Base-by-base conservation (phyloP, 75 land plant genomes). In the Cupressus sempervirens region DNA sequence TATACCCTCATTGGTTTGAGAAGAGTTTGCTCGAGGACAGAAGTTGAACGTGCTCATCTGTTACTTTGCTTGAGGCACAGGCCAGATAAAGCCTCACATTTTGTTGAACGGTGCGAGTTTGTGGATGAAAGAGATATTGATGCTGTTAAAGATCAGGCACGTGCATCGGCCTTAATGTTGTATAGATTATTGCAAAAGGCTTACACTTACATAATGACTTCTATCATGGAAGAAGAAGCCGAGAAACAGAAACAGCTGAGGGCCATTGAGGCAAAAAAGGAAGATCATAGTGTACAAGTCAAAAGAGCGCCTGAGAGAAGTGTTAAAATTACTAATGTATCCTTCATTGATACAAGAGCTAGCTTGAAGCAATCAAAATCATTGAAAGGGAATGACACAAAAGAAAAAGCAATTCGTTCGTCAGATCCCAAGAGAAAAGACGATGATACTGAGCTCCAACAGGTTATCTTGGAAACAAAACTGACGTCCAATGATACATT, bases 131-230 rank as follows among this genome's bases (percentile, higher is more conserved):
- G 89, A 12, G 93, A 95, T 73, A 73, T 89, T 62, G 97, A 95
- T 32, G 86, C 85, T 41, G 92, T 93, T 23, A 86, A 76, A 53
- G 95, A 92, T 36, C 87, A 92, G 48, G 93, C 94, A 1, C 86
- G 87, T 65, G 83, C 92, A 86, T 91, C 93, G 3, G 89, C 95
- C n/a, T 65, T 87, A 84, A 82, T 92, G 56, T 86, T 95, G 30
- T 92, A 89, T 62, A 85, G 95, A 67, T 85, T 95, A 92, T 83
- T 95, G n/a, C 95, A 95, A 84, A 93, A 88, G 89, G 97, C 93
- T 23, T 89, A 92, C 79, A 53, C 91, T 29, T 88, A 88, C 79
- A 85, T 95, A 4, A 87, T 91, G 91, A 76, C 85, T 23, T 76
- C 84, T n/a, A 85, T 95, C 38, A 76, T 83, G 88, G 94, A 91